Evolutionary conservation across 345 rosid genomes (phyloP), one percentile per base, ranked within the genome.

Genomic region (Punica granatum): DNA sequence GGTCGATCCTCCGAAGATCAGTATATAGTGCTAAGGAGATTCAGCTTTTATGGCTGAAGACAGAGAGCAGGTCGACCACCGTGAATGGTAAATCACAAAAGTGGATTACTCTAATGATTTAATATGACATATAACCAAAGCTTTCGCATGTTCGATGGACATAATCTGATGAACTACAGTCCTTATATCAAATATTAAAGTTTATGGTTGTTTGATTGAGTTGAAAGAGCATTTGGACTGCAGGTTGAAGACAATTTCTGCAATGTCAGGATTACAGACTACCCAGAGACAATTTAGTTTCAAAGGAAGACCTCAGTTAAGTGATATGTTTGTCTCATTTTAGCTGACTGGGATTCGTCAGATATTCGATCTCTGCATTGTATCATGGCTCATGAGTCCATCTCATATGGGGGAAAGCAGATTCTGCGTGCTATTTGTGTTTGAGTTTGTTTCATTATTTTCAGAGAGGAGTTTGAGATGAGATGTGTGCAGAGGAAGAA

Each of bases 401-500:
- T n/a, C n/a, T n/a, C n/a, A n/a, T n/a, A n/a, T n/a, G n/a, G n/a
- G n/a, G n/a, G n/a, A n/a, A n/a, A 25, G n/a, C 13, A 7, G 61
- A 56, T 10, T 56, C 25, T 25, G 33, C 16, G 7, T 56, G 61
- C 28, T 9, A 6, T 64, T 43, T 28, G 0, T 28, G 26, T 5
- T 44, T 19, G 58, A 0, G 10, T 23, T 21, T 63, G 44, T 0
- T 37, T 64, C 41, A 37, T 37, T 37, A 37, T 39, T 1, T 25
- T 56, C 60, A 66, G 69, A 66, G 41, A 7, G 44, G 85, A 71
- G 21, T 69, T 66, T 18, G 97, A 86, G 69, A 43, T 79, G 46
- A 73, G 89, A 26, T 83, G 92, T 67, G 74, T 82, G 33, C 78
- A 66, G 69, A 90, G 94, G 77, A 76, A 71, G 56, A 7, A 75